These are phyloP conservation scores for Starmerella potacharoeniae DNA, from an alignment of 805 yeast species.

Conservation along the genomic window DNA sequence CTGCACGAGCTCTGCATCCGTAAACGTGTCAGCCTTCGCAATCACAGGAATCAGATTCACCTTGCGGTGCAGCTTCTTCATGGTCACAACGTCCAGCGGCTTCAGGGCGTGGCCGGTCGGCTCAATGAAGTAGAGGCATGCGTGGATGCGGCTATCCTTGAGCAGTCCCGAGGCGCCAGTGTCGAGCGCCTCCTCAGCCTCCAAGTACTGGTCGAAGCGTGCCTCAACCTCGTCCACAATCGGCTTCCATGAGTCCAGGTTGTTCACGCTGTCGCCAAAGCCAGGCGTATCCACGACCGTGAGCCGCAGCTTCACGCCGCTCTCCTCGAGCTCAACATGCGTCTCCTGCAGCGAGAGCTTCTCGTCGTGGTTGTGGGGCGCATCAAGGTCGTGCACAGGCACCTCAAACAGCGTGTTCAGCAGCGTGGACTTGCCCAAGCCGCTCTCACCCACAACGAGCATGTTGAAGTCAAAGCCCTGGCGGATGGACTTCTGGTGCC, in stretches of 20 bases:
- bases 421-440: conserved; percentile 86
- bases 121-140: conserved; percentile 84
- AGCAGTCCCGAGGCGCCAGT: conserved; percentile 41
- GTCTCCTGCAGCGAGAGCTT: conserved; percentile 44
- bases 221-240: conserved; percentile 78
- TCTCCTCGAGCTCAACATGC: conserved; percentile 74
- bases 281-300: conserved; percentile 87
- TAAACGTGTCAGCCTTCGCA: conserved; percentile 87
- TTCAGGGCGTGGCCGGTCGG: conserved; percentile 93
- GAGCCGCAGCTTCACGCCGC: conserved; percentile 76
- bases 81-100: conserved; percentile 77
- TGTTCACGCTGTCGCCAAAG: conserved; percentile 82
- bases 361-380: conserved; percentile 24
- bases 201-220: conserved; percentile 80
- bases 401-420: conserved; percentile 79
- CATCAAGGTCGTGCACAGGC: conserved; percentile 40
- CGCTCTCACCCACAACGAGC: conserved; percentile 74
- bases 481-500: conserved; percentile 89
- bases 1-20: conserved; percentile 67
- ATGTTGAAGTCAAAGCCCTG: conserved; percentile 83
- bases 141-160: conserved; percentile 81
- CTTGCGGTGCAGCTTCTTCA: conserved; percentile 78
- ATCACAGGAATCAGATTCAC: conserved; percentile 90
- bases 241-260: conserved; percentile 74
- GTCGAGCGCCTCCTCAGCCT: conserved; percentile 73